Percentiles rank a stretch among this genome's conserved stretches.
phyloP scores from a whole-genome alignment of 768 basidiomycete genomes.

The Tremella fuciformis region DNA sequence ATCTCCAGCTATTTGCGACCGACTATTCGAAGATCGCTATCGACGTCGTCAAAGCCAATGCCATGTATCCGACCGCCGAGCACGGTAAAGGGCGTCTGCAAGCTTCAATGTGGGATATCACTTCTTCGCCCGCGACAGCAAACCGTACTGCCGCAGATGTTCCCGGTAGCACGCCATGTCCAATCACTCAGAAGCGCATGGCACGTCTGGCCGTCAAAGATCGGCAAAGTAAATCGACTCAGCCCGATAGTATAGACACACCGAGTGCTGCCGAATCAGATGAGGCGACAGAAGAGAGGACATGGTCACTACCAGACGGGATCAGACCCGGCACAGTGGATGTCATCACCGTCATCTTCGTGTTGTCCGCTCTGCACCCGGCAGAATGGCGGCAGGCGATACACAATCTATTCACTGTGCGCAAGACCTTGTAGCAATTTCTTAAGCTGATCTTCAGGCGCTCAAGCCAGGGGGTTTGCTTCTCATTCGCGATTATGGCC shows the following conservation, averaged over 20 bases:
- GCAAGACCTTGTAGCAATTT: conserved; percentile 14
- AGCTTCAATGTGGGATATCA: conserved; percentile 87
- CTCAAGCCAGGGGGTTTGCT: conserved; percentile 84
- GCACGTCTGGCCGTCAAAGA: not conserved
- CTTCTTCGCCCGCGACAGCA: conserved; percentile 54
- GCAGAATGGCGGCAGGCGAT: conserved; percentile 83
- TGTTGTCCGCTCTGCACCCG: conserved; percentile 88
- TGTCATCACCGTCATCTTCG: conserved; percentile 87
- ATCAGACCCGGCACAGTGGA: conserved; percentile 72
- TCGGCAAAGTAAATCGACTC: not conserved
- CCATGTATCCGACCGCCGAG: conserved; percentile 66
- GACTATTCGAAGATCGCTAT: conserved; percentile 89
- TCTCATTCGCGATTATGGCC: conserved; percentile 88
- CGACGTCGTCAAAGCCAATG: conserved; percentile 80
- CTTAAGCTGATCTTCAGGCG: conserved; percentile 58
- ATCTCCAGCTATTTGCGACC: conserved; percentile 71
- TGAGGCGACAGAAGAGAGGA: not conserved
- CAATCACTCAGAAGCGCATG: conserved; percentile 13
- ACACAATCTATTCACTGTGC: conserved; percentile 70
- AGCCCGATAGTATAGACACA: not conserved
- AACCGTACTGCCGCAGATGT: not conserved
- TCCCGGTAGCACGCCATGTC: not conserved
- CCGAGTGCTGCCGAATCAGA: not conserved
- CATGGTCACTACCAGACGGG: conserved; percentile 61
- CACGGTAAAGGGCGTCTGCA: conserved; percentile 63